These are phyloP conservation scores for Nakataea oryzae DNA, from an alignment of 2,329 filamentous ascomycete genomes.

Conservation along the genomic window DNA sequence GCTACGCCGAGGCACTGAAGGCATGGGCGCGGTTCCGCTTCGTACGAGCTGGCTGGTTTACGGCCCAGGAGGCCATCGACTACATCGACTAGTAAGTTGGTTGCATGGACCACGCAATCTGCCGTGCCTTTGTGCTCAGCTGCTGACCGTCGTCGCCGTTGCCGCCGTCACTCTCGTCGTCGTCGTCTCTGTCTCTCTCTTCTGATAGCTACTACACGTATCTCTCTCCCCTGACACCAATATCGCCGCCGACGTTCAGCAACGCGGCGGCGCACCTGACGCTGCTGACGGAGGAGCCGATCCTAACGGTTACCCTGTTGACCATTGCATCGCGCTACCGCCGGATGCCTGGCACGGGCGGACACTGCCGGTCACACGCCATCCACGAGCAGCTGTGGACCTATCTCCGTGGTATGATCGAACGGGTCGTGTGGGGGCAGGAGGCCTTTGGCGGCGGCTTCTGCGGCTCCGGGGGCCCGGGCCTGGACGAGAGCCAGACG, in stretches of 20 bases:
- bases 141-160: background rate
- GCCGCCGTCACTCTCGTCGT: background rate
- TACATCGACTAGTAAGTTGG: slow-evolving; percentile 78
- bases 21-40: slow-evolving; percentile 92
- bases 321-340: slow-evolving; percentile 86
- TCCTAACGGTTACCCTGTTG: slow-evolving; percentile 81
- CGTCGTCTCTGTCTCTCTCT: background rate
- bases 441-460: slow-evolving; percentile 90
- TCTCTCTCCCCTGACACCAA: slow-evolving; percentile 83
- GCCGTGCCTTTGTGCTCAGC: background rate
- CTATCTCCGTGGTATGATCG: slow-evolving; percentile 89
- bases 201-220: slow-evolving; percentile 70
- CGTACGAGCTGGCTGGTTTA: slow-evolving; percentile 95
- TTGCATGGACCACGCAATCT: background rate
- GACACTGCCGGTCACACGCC: slow-evolving; percentile 72
- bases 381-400: slow-evolving; percentile 96
- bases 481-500: slow-evolving; percentile 44
- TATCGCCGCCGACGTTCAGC: slow-evolving; percentile 83
- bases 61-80: slow-evolving; percentile 80
- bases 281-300: slow-evolving; percentile 81
- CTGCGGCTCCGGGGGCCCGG: slow-evolving; percentile 36
- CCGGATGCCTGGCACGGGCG: slow-evolving; percentile 67
- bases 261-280: slow-evolving; percentile 70
- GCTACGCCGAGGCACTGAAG: slow-evolving; percentile 61
- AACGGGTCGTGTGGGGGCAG: slow-evolving; percentile 89